These are phyloP conservation scores for Stipa capillata DNA, from an alignment of 176 grass and related monocot genomes.

Conservation along the genomic window DNA sequence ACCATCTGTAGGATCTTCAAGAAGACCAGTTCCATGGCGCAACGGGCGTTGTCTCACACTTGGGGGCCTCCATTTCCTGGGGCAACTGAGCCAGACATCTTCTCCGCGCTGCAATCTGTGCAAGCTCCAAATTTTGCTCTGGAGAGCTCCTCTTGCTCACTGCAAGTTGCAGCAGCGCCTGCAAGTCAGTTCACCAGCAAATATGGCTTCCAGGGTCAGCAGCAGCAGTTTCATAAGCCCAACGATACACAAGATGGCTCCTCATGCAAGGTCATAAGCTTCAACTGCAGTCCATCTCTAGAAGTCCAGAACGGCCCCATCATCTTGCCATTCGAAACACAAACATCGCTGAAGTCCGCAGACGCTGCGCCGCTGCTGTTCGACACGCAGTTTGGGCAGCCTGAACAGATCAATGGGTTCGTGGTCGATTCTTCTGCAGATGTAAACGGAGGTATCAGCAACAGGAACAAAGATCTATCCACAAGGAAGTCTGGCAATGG, in stretches of 20 bases:
- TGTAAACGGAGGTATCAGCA: conserved; percentile 10
- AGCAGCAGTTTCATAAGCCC: conserved; percentile 18
- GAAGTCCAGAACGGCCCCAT: conserved; percentile 28
- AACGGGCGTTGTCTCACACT: conserved; percentile 51
- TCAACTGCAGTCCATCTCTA: conserved; percentile 28
- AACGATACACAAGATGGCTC: conserved; percentile 24
- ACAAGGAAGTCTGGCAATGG: conserved; percentile 8
- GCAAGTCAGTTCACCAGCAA: conserved; percentile 26
- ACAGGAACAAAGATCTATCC: conserved; percentile 12
- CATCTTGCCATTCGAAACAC: conserved; percentile 36
- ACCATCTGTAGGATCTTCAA: conserved; percentile 95
- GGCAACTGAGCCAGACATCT: conserved; percentile 32
- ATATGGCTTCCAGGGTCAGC: conserved; percentile 35
- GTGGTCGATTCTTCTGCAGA: conserved; percentile 29
- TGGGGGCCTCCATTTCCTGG: conserved; percentile 42
- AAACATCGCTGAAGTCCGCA: conserved; percentile 13
- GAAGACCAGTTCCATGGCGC: conserved; percentile 84
- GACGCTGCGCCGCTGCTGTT: conserved; percentile 36
- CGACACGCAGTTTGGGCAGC: conserved; percentile 40
- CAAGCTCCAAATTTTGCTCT: conserved; percentile 39
- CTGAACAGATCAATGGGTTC: conserved; percentile 42
- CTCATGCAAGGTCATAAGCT: conserved; percentile 48
- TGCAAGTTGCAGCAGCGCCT: conserved; percentile 34
- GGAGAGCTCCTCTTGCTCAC: conserved; percentile 39
- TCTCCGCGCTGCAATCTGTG: conserved; percentile 23